phyloP scores from a whole-genome alignment of 305 asterid genomes.

The Solanum chacoense region DNA sequence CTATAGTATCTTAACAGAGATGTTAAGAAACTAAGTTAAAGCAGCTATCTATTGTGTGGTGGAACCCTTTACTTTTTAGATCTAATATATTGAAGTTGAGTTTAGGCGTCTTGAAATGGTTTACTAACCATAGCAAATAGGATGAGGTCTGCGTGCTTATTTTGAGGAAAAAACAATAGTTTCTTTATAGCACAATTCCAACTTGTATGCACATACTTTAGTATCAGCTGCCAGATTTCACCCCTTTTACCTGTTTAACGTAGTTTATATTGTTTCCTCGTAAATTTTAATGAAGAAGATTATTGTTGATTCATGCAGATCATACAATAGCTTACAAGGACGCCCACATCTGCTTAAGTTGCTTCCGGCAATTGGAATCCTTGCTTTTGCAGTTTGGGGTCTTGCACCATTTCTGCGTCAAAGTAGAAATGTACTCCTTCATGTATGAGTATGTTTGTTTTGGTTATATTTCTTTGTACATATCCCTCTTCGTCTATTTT shows the following conservation, averaged over 20 bases:
- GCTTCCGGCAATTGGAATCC: conserved; percentile 69
- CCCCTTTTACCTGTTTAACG: neutral
- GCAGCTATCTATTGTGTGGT: neutral
- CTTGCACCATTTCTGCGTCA: conserved; percentile 64
- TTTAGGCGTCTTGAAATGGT: neutral
- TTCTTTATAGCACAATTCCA: neutral
- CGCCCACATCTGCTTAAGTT: conserved; percentile 44
- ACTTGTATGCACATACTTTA: neutral
- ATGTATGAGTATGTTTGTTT: conserved; percentile 26
- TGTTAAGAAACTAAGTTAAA: neutral
- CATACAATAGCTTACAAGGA: conserved; percentile 46
- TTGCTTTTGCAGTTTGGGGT: conserved; percentile 83
- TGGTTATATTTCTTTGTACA: neutral
- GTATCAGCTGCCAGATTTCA: neutral
- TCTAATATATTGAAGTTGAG: neutral
- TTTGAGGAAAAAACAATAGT: neutral
- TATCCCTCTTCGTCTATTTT: neutral
- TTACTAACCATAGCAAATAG: neutral
- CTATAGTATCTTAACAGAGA: neutral
- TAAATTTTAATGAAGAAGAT: conserved; percentile 6
- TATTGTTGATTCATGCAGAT: conserved; percentile 42
- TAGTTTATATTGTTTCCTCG: neutral
- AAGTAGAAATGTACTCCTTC: conserved; percentile 51
- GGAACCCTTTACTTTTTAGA: neutral
- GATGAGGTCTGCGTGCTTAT: neutral